Conservation (phyloP, 495 filamentous ascomycete genomes). For the Daldinia concentrica region DNA sequence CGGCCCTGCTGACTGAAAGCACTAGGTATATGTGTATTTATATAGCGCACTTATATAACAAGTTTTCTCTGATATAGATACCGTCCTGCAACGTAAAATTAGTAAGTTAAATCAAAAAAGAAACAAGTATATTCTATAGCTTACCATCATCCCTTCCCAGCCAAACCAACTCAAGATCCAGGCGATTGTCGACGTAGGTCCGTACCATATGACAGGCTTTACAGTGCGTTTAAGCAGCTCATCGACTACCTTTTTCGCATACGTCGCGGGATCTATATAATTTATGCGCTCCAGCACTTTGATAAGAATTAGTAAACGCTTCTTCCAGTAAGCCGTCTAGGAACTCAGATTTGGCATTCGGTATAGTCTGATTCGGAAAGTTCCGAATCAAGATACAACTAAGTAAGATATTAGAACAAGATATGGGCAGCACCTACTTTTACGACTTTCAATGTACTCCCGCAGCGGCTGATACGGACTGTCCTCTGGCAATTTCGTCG, state of each 20-base stretch:
- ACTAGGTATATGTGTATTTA: background rate
- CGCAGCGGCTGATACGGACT: slow-evolving; percentile 38
- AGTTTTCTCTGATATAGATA: slow-evolving; percentile 26
- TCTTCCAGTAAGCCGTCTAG: background rate
- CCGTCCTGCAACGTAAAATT: slow-evolving; percentile 12
- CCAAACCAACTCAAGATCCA: slow-evolving; percentile 45
- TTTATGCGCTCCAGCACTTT: slow-evolving; percentile 4
- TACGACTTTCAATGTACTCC: slow-evolving; percentile 42
- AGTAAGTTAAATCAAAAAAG: background rate
- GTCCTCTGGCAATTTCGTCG: slow-evolving; percentile 34
- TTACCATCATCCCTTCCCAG: slow-evolving; percentile 45
- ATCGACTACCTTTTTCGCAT: slow-evolving; percentile 33
- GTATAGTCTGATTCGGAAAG: no score
- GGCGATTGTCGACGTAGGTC: slow-evolving; percentile 28
- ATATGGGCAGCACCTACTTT: background rate
- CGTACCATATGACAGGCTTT: slow-evolving; percentile 38
- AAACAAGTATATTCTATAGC: background rate
- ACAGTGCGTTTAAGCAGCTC: slow-evolving; percentile 29
- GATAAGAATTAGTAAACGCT: background rate
- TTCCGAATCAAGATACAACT: background rate
- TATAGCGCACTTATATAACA: slow-evolving; percentile 15
- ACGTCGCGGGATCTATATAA: slow-evolving; percentile 20
- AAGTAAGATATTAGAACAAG: background rate
- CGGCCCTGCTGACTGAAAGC: background rate
- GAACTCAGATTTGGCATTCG: background rate